Evolutionary conservation across 2,329 filamentous ascomycete species (phyloP), one percentile per base, ranked within the genome.

Genomic region (Trichophyton simii): DNA sequence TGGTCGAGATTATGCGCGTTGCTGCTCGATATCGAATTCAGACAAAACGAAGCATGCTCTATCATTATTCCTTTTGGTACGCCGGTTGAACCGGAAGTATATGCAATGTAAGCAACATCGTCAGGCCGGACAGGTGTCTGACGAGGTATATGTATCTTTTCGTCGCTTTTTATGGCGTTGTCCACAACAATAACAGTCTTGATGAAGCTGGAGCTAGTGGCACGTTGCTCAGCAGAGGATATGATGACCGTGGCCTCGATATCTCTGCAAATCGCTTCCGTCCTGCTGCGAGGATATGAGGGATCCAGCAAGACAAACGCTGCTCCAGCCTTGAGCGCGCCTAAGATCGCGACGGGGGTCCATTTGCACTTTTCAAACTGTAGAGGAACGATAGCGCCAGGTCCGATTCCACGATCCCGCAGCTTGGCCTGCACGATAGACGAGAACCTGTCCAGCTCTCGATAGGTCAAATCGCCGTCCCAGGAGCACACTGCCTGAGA

Each of bases 11-110:
- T 71, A 6, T 82, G 69, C 0, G 77, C 76, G 0, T 73, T 68
- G 0, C 76, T 79, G 63, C 83, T 79, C 0, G 75, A 74, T 1
- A 75, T 65, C 55, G 80, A 77, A 0, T 77, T 75, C 0, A 81
- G 80, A 0, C 80, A 78, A 1, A 84, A 73, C 0, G 80, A 77
- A 0, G 72, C 72, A 65, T 87, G 84, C 3, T 79, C 80, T 64
- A 84, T 82, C 55, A 82, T 78, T 20, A 83, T 77, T 1, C 82
- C 83, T 62, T 81, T 80, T 0, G 80, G 79, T 38, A 75, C 75
- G 55, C 76, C 77, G 1, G 79, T 78, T 0, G 79, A 78, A 0
- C 79, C 78, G 2, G 78, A 78, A 2, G 77, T 79, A 63, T 85
- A 81, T 6, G 86, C 76, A 1, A 82, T 44, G 41, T 44, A 44